These are phyloP conservation scores for Irineochytrium annulatum DNA, from an alignment of 192 early-diverging fungal species.

Conservation along the genomic window DNA sequence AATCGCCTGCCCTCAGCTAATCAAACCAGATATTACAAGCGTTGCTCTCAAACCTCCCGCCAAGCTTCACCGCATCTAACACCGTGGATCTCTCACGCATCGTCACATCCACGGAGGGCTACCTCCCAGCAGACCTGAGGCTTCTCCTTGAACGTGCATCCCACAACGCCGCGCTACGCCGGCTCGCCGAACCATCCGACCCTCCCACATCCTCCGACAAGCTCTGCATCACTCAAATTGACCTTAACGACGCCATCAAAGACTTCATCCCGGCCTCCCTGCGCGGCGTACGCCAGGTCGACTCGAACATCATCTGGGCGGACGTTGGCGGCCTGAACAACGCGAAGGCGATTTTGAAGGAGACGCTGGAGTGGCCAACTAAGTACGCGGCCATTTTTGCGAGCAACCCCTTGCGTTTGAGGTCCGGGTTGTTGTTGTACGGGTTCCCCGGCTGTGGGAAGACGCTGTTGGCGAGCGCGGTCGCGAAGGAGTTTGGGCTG, in stretches of 20 bases:
- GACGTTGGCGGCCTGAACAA: conserved; percentile 87
- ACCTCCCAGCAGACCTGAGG: conserved; percentile 74
- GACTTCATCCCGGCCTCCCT: conserved; percentile 79
- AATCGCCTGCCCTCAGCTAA: conserved; percentile 43
- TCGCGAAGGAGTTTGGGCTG: conserved; percentile 93
- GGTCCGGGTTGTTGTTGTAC: conserved; percentile 92
- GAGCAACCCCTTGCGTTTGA: conserved; percentile 77
- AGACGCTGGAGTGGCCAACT: conserved; percentile 94
- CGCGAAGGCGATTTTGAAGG: conserved; percentile 72
- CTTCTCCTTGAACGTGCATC: conserved; percentile 72
- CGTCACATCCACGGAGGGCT: conserved; percentile 82
- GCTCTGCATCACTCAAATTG: conserved; percentile 25
- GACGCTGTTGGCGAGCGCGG: conserved; percentile 90
- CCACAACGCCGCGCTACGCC: conserved; percentile 74
- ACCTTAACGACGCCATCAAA: conserved; percentile 70
- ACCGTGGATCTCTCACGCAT: conserved; percentile 70
- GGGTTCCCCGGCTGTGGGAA: conserved; percentile 99
- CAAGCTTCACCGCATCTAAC: background rate
- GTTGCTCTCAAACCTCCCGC: background rate
- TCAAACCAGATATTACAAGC: conserved; percentile 51
- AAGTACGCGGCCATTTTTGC: conserved; percentile 89
- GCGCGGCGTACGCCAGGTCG: conserved; percentile 72
- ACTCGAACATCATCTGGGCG: conserved; percentile 71
- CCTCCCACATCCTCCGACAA: background rate
- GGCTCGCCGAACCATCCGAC: conserved; percentile 30